These are phyloP conservation scores for Aspergillus pseudotamarii DNA, from an alignment of 2,329 filamentous ascomycete genomes.

Conservation along the genomic window DNA sequence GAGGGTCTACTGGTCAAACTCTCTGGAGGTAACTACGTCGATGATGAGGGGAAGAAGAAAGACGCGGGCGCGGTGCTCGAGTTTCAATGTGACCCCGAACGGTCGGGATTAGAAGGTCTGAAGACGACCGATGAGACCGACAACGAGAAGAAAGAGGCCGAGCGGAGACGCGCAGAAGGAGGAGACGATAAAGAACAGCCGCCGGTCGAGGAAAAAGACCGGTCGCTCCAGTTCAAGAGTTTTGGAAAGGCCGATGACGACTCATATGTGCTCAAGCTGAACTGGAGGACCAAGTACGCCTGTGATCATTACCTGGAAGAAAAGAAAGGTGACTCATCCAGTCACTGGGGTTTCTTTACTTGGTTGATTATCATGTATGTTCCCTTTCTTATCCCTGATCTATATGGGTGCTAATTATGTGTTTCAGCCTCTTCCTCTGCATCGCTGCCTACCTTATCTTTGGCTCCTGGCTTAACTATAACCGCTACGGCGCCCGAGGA, in stretches of 20 bases:
- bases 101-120: conserved; percentile 69
- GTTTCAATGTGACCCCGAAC: conserved; percentile 76
- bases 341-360: conserved; percentile 92
- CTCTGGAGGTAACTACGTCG: conserved; percentile 59
- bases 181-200: conserved; percentile 24
- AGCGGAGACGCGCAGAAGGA: conserved; percentile 21
- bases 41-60: conserved; percentile 61
- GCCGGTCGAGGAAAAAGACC: conserved; percentile 25
- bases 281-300: conserved; percentile 86
- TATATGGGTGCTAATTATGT: neutral
- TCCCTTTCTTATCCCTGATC: neutral
- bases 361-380: conserved; percentile 94
- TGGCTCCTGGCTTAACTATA: conserved; percentile 98
- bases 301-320: conserved; percentile 65
- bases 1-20: conserved; percentile 74
- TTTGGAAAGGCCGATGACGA: conserved; percentile 65
- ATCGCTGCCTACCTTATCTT: conserved; percentile 93
- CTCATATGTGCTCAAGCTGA: conserved; percentile 68
- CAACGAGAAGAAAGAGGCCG: conserved; percentile 24
- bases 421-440: conserved; percentile 73
- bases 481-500: conserved; percentile 88
- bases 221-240: conserved; percentile 69
- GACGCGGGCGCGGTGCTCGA: conserved; percentile 68
- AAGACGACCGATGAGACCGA: conserved; percentile 26
- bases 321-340: conserved; percentile 46